Evolutionary conservation across 2,329 filamentous ascomycete genomes (phyloP).

Genomic region (Spiromastix sp.): DNA sequence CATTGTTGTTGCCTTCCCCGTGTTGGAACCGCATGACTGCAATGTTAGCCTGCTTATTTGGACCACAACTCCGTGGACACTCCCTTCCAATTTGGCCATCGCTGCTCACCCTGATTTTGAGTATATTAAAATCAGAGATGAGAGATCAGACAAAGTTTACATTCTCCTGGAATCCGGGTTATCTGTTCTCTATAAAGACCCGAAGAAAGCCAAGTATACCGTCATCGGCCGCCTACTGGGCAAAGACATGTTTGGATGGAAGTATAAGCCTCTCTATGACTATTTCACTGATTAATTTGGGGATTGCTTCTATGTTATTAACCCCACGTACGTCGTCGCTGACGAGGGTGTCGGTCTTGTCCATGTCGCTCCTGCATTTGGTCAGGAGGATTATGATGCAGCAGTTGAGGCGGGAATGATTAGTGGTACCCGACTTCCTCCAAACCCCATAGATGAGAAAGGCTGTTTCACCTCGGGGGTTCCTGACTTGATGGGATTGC

Average conservation of each 20-base stretch:
- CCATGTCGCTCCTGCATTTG: constrained; percentile 78
- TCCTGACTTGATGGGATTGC: constrained; percentile 65
- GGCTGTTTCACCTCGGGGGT: constrained; percentile 65
- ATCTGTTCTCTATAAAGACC: constrained; percentile 72
- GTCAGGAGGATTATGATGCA: constrained; percentile 82
- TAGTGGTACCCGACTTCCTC: constrained; percentile 59
- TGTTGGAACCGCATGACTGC: constrained; percentile 59
- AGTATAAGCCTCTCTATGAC: constrained; percentile 70
- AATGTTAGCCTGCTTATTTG: constrained; percentile 64
- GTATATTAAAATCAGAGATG: constrained; percentile 73
- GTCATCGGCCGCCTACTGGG: constrained; percentile 64
- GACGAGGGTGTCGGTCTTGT: constrained; percentile 82
- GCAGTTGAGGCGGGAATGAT: constrained; percentile 64
- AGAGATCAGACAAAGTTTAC: constrained; percentile 65
- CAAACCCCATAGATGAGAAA: constrained; percentile 74
- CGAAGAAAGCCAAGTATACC: constrained; percentile 85
- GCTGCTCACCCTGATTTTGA: constrained; percentile 72
- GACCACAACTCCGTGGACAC: constrained; percentile 83
- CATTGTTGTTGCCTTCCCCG: constrained; percentile 70
- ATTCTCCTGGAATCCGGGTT: constrained; percentile 69
- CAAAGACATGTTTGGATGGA: constrained; percentile 70
- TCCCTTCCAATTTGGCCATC: constrained; percentile 68
- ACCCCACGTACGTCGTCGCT: constrained; percentile 69
- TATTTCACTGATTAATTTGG: constrained; percentile 80
- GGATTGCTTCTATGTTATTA: constrained; percentile 66